These are phyloP conservation scores for Xylariaceae sp. DNA, from an alignment of 2,329 filamentous ascomycete genomes.

Conservation along the genomic window DNA sequence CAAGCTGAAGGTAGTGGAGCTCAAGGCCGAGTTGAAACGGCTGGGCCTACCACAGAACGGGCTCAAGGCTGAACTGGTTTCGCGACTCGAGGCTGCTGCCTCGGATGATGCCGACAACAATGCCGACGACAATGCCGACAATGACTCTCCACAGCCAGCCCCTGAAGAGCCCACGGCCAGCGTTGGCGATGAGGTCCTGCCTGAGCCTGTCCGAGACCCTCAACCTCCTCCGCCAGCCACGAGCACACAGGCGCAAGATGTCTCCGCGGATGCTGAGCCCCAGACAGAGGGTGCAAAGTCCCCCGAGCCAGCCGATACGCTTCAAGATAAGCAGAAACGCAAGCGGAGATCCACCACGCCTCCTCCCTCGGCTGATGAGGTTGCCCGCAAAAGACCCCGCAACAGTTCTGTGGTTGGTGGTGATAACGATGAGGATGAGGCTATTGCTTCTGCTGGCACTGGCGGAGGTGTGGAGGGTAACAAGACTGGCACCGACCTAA, in stretches of 20 bases:
- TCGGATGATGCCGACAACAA: no score
- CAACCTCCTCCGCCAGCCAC: neutral
- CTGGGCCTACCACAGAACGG: slow-evolving; percentile 63
- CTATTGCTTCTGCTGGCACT: no score
- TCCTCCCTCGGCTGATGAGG: slow-evolving; percentile 44
- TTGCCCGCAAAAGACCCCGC: slow-evolving; percentile 49
- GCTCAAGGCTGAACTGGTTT: slow-evolving; percentile 64
- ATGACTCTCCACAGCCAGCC: slow-evolving; percentile 6
- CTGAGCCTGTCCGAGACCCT: neutral
- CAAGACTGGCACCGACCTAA: no score
- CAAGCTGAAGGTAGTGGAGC: slow-evolving; percentile 64
- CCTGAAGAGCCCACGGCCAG: slow-evolving; percentile 10
- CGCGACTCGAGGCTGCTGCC: slow-evolving; percentile 46
- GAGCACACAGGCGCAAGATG: slow-evolving; percentile 5
- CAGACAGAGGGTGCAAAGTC: slow-evolving; percentile 8
- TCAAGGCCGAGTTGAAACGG: slow-evolving; percentile 66
- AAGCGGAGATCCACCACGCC: slow-evolving; percentile 61
- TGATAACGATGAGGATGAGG: slow-evolving; percentile 21
- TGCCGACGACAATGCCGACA: slow-evolving; percentile 5
- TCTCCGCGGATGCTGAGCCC: slow-evolving; percentile 13
- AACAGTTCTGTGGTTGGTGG: no score
- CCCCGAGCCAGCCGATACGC: neutral
- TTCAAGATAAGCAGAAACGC: slow-evolving; percentile 52
- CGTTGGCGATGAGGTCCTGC: slow-evolving; percentile 10
- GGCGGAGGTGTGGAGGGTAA: no score